Evolutionary conservation across 768 basidiomycete genomes (phyloP).

Genomic region (Panus rudis): DNA sequence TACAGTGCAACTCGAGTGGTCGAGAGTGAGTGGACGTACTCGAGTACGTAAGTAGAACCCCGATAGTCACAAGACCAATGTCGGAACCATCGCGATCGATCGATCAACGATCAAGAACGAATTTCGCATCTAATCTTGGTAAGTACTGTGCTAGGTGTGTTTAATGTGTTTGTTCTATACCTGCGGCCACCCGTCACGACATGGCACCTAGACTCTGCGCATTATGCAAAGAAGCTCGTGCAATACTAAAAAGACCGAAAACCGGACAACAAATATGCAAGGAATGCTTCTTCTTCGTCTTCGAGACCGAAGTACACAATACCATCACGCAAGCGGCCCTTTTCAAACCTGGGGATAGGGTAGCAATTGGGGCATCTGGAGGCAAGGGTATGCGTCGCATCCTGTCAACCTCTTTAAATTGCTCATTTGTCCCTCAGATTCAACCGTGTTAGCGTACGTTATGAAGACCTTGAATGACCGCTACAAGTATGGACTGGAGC

Average conservation of each 20-base stretch:
- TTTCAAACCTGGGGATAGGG: slow-evolving; percentile 84
- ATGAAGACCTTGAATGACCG: slow-evolving; percentile 95
- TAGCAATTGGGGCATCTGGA: slow-evolving; percentile 97
- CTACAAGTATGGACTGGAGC: slow-evolving; percentile 84
- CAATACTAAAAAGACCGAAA: slow-evolving; percentile 92
- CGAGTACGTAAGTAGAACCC: no score
- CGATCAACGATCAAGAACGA: no score
- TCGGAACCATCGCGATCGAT: no score
- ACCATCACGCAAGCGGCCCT: slow-evolving; percentile 80
- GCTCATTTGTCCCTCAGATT: slow-evolving; percentile 50
- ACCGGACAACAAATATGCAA: slow-evolving; percentile 97
- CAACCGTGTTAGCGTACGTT: slow-evolving; percentile 94
- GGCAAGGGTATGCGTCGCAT: slow-evolving; percentile 70
- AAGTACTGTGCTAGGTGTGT: no score
- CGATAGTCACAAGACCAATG: no score
- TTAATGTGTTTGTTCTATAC: no score
- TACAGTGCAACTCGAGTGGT: no score
- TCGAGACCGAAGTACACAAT: slow-evolving; percentile 97
- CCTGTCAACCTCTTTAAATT: not conserved
- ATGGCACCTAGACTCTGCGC: slow-evolving; percentile 84
- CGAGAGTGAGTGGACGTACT: no score
- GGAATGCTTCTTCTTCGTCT: slow-evolving; percentile 93
- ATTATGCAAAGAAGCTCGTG: slow-evolving; percentile 66
- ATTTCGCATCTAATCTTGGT: no score
- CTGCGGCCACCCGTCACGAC: no score